phyloP scores from a whole-genome alignment of 225 moss, liverwort and hornwort genomes.

The Pseudoscleropodium purum region DNA sequence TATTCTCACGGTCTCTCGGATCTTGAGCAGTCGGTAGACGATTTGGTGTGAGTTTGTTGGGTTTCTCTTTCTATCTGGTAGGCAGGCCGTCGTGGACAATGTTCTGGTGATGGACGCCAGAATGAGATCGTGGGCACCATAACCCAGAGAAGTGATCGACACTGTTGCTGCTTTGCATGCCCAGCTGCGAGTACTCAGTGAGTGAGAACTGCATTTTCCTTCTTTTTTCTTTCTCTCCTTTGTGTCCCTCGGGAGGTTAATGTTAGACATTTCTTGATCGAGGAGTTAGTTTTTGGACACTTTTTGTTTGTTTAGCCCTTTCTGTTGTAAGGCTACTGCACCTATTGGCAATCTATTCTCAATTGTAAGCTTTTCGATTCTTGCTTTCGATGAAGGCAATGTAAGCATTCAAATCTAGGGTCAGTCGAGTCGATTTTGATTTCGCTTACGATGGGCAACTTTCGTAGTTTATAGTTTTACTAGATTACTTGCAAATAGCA shows the following conservation, averaged over 20 bases:
- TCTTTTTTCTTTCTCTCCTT: background rate
- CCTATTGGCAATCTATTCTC: background rate
- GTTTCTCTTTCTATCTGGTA: background rate
- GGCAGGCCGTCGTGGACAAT: background rate
- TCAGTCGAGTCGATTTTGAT: background rate
- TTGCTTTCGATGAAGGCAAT: background rate
- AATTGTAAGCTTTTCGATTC: background rate
- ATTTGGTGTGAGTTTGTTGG: background rate
- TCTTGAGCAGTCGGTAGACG: background rate
- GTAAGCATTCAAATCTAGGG: background rate
- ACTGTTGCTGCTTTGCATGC: background rate
- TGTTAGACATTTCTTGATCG: background rate
- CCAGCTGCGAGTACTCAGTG: background rate
- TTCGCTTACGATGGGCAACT: too few relatives aligned
- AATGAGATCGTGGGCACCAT: background rate
- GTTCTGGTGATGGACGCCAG: background rate
- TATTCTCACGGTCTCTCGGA: background rate
- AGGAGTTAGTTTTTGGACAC: background rate
- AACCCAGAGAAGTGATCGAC: background rate
- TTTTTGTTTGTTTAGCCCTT: background rate
- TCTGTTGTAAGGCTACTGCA: background rate
- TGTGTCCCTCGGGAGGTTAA: background rate
- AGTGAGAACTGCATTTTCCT: background rate
- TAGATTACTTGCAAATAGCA: background rate
- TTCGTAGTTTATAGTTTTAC: background rate